These are phyloP conservation scores for Aspergillus nanangensis DNA, from an alignment of 495 filamentous ascomycete genomes.

Conservation along the genomic window DNA sequence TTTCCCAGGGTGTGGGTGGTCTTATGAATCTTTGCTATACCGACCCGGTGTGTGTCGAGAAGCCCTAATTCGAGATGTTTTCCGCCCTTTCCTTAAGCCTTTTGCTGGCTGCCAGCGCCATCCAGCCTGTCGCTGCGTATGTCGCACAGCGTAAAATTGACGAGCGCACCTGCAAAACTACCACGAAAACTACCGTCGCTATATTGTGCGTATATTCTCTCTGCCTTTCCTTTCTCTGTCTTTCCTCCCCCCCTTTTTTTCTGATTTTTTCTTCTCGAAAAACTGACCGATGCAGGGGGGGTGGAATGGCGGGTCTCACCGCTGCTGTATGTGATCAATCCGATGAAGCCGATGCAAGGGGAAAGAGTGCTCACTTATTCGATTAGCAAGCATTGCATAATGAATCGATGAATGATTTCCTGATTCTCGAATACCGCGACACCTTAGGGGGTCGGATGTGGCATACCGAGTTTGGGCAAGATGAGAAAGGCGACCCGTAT, in stretches of 20 bases:
- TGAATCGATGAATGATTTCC: conserved; percentile 60
- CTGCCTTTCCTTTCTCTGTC: background rate
- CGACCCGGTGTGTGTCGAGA: too few species aligned
- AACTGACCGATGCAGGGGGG: conserved; percentile 21
- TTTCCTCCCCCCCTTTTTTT: background rate
- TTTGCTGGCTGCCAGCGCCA: background rate
- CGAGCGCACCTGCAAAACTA: background rate
- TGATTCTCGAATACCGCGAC: conserved; percentile 64
- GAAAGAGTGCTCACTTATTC: conserved; percentile 1
- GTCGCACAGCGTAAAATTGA: conserved; percentile 1
- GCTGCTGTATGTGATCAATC: conserved; percentile 49
- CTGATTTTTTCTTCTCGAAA: background rate
- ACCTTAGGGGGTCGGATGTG: conserved; percentile 59
- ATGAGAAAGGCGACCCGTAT: conserved; percentile 49
- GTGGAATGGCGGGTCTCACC: conserved; percentile 60
- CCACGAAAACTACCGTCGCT: conserved; percentile 10
- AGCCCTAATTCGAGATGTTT: too few species aligned
- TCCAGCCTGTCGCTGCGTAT: background rate
- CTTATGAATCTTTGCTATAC: too few species aligned
- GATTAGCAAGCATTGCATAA: conserved; percentile 59
- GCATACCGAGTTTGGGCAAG: conserved; percentile 54
- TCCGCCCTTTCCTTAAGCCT: background rate
- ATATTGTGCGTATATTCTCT: conserved; percentile 25
- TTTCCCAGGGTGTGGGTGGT: too few species aligned
- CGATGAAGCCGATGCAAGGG: background rate